Evolutionary conservation across 2,329 filamentous ascomycete species (phyloP), one percentile per base, ranked within the genome.

Genomic region (Fusarium mundagurra): DNA sequence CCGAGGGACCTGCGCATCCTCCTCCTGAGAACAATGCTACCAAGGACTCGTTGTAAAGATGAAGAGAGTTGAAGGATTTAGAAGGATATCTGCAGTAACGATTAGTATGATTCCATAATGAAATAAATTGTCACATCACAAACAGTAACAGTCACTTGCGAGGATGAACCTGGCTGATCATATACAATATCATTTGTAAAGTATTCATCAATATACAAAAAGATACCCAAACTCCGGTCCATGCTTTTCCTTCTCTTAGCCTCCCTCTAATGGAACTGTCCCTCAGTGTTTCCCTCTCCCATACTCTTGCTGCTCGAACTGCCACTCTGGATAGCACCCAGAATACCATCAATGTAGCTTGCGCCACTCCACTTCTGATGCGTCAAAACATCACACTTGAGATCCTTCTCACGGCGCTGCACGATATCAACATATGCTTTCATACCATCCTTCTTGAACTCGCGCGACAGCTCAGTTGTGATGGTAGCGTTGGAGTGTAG

Each of bases 361-460:
- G 89, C 89, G 29, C 89, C 89, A 73, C 88, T 90, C 93, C 93
- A 95, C 82, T 96, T 97, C 86, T 98, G 95, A 82, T 98, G 95
- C 44, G 94, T 98, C 73, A 98, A 86, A n/a, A 98, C 95, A 78
- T 98, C 95, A 66, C 94, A 95, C 20, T 93, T 93, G 3, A 96
- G 85, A 74, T 97, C 95, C 88, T 98, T 98, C 85, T 99, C 96
- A 44, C 92, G 88, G 60, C 91, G 88, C 84, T 99, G 96, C 44
- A 99, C 92, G 2, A 98, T 85, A 67, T 98, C 93, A n/a, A 98
- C 96, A 80, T 99, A 99, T 2, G 96, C 96, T 79, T 96, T 88
- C 96, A 99, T 99, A 62, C 96, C 96, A 63, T 98, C 93, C 20
- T 91, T 89, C 86, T 94, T 97, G 86, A 97, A 99, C 12, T 87